A percentile compares a stretch with the other conserved stretches of the same genome.
Conservation (phyloP, 2,329 filamentous ascomycete species). For the Phialemonium atrogriseum region DNA sequence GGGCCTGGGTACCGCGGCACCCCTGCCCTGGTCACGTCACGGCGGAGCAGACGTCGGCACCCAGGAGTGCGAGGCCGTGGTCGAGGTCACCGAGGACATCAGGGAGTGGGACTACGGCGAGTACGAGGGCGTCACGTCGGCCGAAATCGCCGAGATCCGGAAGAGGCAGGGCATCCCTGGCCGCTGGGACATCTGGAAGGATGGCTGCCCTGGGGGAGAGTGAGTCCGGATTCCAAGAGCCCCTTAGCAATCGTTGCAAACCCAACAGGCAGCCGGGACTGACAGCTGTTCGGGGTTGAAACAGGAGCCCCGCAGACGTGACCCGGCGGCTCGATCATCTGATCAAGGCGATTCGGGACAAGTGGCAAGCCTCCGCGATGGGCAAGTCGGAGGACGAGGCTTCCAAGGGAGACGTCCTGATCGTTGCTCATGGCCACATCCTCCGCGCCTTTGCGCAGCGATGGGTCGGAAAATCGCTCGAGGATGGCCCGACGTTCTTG, state of each 20-base stretch:
- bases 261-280: no score
- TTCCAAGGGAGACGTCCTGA: slow-evolving; percentile 52
- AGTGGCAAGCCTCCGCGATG: slow-evolving; percentile 56
- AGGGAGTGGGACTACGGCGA: slow-evolving; percentile 84
- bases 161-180: slow-evolving; percentile 47
- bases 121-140: slow-evolving; percentile 73
- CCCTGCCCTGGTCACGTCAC: slow-evolving; percentile 61
- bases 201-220: slow-evolving; percentile 82
- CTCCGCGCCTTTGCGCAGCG: slow-evolving; percentile 80
- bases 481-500: slow-evolving; percentile 69
- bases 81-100: slow-evolving; percentile 64
- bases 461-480: slow-evolving; percentile 68
- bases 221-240: slow-evolving; percentile 37
- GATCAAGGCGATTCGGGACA: slow-evolving; percentile 64
- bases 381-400: slow-evolving; percentile 33
- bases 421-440: slow-evolving; percentile 89
- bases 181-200: slow-evolving; percentile 81
- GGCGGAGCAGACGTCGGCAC: slow-evolving; percentile 26
- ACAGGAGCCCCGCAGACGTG: slow-evolving; percentile 64
- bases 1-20: slow-evolving; percentile 59
- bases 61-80: slow-evolving; percentile 46
- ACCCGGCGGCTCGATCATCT: slow-evolving; percentile 64
- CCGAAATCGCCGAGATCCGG: slow-evolving; percentile 54
- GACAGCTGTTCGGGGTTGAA: no score
- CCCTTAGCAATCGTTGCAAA: no score